A percentile compares a stretch with the other conserved stretches of the same genome.
Evolutionary conservation across 441 rosid species (phyloP).

Genomic region (Populus trichocarpa): DNA sequence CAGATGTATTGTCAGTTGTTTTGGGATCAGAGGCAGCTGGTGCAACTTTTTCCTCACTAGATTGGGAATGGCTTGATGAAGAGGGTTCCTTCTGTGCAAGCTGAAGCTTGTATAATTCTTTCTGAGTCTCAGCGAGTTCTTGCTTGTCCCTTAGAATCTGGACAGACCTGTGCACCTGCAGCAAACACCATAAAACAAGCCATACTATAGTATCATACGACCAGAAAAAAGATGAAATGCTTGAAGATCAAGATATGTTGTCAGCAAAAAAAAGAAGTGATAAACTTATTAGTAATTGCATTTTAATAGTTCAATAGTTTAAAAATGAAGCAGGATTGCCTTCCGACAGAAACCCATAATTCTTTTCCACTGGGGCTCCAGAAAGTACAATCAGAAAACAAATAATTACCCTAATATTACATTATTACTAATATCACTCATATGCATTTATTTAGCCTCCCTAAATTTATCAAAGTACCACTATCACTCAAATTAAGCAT

Average conservation of each 20-base stretch:
- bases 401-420: not conserved
- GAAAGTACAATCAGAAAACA: not conserved
- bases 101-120: constrained; percentile 86
- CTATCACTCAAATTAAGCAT: not conserved
- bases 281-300: not conserved
- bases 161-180: constrained; percentile 92
- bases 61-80: constrained; percentile 61
- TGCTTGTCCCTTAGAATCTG: constrained; percentile 97
- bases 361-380: constrained; percentile 1
- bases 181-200: constrained; percentile 1
- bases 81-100: constrained; percentile 77
- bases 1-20: constrained; percentile 51
- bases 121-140: constrained; percentile 87
- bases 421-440: not conserved
- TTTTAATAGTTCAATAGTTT: not conserved
- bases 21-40: constrained; percentile 55
- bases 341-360: not conserved
- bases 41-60: constrained; percentile 59
- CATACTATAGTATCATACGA: constrained; percentile 1
- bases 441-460: no score
- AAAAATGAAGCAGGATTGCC: not conserved
- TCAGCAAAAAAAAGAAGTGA: not conserved
- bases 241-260: not conserved
- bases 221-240: not conserved
- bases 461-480: not conserved